Evolutionary conservation across 164 flowering plant genomes (phyloP).

Genomic region (Stephania yunnanensis): DNA sequence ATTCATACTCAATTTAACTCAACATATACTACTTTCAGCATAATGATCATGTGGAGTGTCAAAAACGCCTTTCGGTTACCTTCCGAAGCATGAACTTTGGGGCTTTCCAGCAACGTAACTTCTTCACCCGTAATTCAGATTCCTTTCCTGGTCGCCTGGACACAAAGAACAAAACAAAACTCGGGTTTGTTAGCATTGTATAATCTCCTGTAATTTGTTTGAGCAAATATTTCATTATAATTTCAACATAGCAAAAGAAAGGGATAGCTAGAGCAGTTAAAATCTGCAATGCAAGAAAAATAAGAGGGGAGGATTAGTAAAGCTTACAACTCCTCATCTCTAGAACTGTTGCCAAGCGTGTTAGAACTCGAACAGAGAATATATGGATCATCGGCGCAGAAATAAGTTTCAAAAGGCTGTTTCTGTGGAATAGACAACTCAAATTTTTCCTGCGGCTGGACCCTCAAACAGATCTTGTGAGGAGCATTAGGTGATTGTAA

Average conservation of each 20-base stretch:
- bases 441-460: conserved; percentile 26
- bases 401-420: conserved; percentile 27
- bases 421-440: conserved; percentile 30
- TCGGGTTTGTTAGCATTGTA: too few species aligned
- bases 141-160: conserved; percentile 34
- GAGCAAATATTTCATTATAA: background rate
- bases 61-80: conserved; percentile 25
- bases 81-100: conserved; percentile 35
- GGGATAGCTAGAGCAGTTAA: background rate
- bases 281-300: background rate
- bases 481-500: conserved; percentile 24
- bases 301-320: background rate
- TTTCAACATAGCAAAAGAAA: background rate
- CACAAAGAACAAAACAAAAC: background rate
- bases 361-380: conserved; percentile 30
- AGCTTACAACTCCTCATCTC: conserved; percentile 36
- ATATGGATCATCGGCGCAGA: conserved; percentile 30
- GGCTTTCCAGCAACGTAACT: conserved; percentile 52
- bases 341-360: conserved; percentile 16
- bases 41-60: background rate
- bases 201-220: background rate
- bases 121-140: conserved; percentile 9
- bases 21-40: background rate
- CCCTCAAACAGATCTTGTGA: conserved; percentile 25
- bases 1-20: too few species aligned